A percentile compares a stretch with the other conserved stretches of the same genome.
Conservation (phyloP, 208 protist genomes). For the Phytomonas francai region DNA sequence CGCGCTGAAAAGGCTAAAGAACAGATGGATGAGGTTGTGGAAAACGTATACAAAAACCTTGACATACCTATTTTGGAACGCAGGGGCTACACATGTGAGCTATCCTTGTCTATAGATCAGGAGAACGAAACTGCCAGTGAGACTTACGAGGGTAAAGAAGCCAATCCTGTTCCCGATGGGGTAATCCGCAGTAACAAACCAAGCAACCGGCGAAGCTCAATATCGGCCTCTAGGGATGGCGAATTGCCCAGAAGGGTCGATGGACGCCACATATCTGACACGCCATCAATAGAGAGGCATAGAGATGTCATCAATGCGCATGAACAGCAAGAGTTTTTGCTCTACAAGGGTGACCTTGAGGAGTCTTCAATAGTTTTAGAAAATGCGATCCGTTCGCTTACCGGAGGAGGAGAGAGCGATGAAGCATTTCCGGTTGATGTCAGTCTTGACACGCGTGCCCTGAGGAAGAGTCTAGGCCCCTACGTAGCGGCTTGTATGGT, state of each 20-base stretch:
- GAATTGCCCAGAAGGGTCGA: background rate
- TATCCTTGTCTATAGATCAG: background rate
- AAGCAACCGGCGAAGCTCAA: background rate
- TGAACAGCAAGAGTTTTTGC: background rate
- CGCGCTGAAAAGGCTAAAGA: constrained; percentile 55
- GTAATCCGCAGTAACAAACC: background rate
- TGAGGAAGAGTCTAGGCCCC: constrained; percentile 22
- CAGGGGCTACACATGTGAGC: background rate
- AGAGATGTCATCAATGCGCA: background rate
- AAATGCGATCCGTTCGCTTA: background rate
- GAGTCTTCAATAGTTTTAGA: background rate
- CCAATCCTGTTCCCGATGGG: background rate
- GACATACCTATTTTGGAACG: constrained; percentile 23
- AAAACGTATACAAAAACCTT: constrained; percentile 37
- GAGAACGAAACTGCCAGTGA: background rate
- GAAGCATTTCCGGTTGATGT: background rate
- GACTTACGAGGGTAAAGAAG: background rate
- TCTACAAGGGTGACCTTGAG: background rate
- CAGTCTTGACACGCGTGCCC: background rate
- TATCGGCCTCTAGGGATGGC: background rate
- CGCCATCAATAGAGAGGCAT: background rate
- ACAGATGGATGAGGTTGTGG: constrained; percentile 64
- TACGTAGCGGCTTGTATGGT: constrained; percentile 74
- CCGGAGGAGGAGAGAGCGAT: background rate
- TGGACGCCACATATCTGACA: background rate